Evolutionary conservation across 2,329 filamentous ascomycete species (phyloP).

Genomic region (Penicillium thymicola): DNA sequence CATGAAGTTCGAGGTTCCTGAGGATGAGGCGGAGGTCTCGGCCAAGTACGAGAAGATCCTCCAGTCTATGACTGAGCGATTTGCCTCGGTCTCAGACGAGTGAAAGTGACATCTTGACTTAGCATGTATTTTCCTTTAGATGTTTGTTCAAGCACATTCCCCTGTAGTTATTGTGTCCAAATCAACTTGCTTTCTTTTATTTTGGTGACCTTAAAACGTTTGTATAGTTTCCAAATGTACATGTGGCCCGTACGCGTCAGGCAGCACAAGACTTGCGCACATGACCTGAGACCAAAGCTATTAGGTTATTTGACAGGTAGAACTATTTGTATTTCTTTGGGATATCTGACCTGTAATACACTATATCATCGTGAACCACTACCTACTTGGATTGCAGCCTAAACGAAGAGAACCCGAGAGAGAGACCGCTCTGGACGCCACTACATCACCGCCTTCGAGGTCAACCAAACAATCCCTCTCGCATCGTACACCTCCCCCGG

Average conservation of each 20-base stretch:
- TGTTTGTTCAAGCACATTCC: constrained; percentile 34
- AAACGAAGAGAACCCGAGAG: not conserved
- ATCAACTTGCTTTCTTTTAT: constrained; percentile 9
- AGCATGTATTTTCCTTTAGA: constrained; percentile 23
- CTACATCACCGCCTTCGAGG: constrained; percentile 26
- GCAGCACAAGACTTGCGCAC: not conserved
- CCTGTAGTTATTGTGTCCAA: constrained; percentile 34
- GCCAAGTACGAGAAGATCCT: constrained; percentile 96
- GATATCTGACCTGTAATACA: not conserved
- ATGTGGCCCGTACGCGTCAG: constrained; percentile 1
- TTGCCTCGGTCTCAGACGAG: constrained; percentile 93
- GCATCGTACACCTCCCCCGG: constrained; percentile 9
- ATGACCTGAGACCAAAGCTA: not conserved
- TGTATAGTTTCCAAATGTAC: not conserved
- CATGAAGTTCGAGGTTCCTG: constrained; percentile 96
- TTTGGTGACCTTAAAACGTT: not conserved
- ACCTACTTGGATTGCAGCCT: not conserved
- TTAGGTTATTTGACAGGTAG: not conserved
- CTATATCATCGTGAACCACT: not conserved
- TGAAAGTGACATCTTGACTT: constrained; percentile 48
- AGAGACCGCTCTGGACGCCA: constrained; percentile 16
- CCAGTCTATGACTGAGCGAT: constrained; percentile 93
- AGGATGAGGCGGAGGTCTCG: constrained; percentile 72
- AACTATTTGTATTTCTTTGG: not conserved
- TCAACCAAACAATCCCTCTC: constrained; percentile 23